These are phyloP conservation scores for Trypanosoma lewisi DNA, from an alignment of 208 protist species.

Conservation along the genomic window DNA sequence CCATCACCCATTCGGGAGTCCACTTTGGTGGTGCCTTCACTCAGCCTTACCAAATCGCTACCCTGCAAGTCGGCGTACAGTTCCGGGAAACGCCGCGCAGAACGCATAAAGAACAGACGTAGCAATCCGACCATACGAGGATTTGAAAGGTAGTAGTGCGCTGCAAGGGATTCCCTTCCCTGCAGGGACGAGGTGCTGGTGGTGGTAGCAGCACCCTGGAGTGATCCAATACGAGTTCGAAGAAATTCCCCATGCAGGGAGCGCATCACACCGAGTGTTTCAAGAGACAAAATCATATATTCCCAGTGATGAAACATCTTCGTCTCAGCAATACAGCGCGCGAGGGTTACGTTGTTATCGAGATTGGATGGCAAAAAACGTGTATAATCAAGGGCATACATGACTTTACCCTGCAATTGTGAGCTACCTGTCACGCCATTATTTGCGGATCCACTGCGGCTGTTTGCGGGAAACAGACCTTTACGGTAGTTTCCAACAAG, in stretches of 20 bases:
- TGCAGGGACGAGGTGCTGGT: background rate
- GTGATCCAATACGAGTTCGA: constrained; percentile 1
- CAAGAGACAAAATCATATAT: constrained; percentile 36
- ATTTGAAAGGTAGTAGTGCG: constrained; percentile 39
- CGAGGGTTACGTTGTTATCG: constrained; percentile 40
- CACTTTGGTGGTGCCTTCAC: background rate
- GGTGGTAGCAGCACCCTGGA: background rate
- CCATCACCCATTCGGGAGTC: background rate
- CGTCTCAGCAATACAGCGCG: constrained; percentile 39
- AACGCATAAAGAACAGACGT: constrained; percentile 34
- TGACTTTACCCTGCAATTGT: constrained; percentile 16
- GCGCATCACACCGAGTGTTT: constrained; percentile 38
- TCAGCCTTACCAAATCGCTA: constrained; percentile 8
- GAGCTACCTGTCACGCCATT: background rate
- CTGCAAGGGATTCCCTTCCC: constrained; percentile 11
- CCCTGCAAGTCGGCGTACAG: constrained; percentile 41
- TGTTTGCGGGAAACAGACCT: constrained; percentile 17
- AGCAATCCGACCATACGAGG: constrained; percentile 39
- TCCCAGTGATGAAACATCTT: constrained; percentile 59
- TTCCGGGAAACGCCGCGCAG: constrained; percentile 40
- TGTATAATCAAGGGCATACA: constrained; percentile 32
- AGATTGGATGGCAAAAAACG: constrained; percentile 47
- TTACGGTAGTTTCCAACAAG: constrained; percentile 55
- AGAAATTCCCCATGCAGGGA: constrained; percentile 37
- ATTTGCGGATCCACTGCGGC: background rate